Conservation (phyloP, 495 filamentous ascomycete genomes). For the Rostrohypoxylon terebratum region DNA sequence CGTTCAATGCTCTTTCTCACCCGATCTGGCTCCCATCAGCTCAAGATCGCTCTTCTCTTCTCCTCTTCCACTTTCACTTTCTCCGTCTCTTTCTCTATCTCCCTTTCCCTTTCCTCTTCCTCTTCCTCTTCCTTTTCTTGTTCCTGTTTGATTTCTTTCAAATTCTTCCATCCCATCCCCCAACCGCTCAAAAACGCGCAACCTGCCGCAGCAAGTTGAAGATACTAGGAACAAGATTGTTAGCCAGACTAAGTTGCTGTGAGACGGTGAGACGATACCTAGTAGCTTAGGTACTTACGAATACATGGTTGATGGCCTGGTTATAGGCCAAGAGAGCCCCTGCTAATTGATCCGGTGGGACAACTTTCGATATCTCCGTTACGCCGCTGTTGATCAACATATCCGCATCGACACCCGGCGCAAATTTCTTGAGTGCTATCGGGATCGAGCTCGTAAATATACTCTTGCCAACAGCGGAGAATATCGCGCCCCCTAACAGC, state of each 20-base stretch:
- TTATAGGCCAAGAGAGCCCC: slow-evolving; percentile 40
- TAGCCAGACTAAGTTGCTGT: background rate
- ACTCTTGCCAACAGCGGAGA: slow-evolving; percentile 59
- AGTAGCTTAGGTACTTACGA: slow-evolving; percentile 32
- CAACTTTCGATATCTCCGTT: slow-evolving; percentile 35
- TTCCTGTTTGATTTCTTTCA: slow-evolving; percentile 38
- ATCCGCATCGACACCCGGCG: slow-evolving; percentile 29
- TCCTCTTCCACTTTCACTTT: slow-evolving; percentile 12
- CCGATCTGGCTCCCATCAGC: background rate
- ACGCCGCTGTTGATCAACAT: slow-evolving; percentile 37
- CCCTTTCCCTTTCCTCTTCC: slow-evolving; percentile 2
- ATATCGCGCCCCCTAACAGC: slow-evolving; percentile 61
- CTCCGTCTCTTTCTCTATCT: slow-evolving; percentile 4
- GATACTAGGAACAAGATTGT: slow-evolving; percentile 30
- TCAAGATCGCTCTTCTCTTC: slow-evolving; percentile 4
- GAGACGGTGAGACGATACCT: background rate
- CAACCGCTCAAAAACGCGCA: slow-evolving; percentile 36
- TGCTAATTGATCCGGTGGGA: slow-evolving; percentile 19
- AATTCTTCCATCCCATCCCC: slow-evolving; percentile 43
- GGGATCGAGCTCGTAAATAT: slow-evolving; percentile 60
- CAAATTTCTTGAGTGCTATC: slow-evolving; percentile 29
- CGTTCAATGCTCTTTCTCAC: slow-evolving; percentile 1
- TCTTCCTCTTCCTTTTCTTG: slow-evolving; percentile 16
- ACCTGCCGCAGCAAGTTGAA: slow-evolving; percentile 33
- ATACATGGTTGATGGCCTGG: slow-evolving; percentile 33